Base-by-base conservation (phyloP, 768 basidiomycete genomes). In the Gloeophyllum trabeum region DNA sequence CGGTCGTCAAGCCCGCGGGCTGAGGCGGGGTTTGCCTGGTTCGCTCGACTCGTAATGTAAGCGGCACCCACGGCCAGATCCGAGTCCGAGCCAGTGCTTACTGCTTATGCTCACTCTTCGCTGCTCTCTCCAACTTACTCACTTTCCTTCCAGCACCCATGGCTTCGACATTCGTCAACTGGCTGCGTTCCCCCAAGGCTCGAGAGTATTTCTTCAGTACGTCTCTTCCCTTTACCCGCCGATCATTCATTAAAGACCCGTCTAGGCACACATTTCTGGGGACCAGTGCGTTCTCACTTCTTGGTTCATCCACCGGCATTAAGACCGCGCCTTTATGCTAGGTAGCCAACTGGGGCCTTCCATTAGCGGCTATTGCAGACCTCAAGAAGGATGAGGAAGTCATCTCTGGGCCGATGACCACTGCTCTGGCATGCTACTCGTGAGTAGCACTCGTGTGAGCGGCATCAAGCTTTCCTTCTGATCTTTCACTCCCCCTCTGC, bases 261-360 rank as follows among this genome's bases (percentile, higher is more conserved):
- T 42, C 24, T 44, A 94, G 91, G 91, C 56, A 96, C 92, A 48
- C 92, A 96, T 63, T 96, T 96, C 69, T 96, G 92, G 92, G 92
- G 92, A 51, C 92, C 92, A 46, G 92, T 94, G n/a, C n/a, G n/a
- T n/a, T n/a, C n/a, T n/a, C n/a, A n/a, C n/a, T n/a, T n/a, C n/a
- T n/a, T n/a, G n/a, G n/a, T n/a, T n/a, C n/a, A n/a, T n/a, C n/a
- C n/a, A n/a, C n/a, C n/a, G n/a, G n/a, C n/a, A n/a, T n/a, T n/a
- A n/a, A n/a, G n/a, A n/a, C n/a, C n/a, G n/a, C n/a, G n/a, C n/a
- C n/a, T n/a, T n/a, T n/a, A 26, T 28, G 24, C 39, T 54, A 94
- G 93, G 81, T 92, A 47, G 94, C 94, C 47, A 99, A 99, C 69
- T 99, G 94, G 88, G 94, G 94, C 54, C 75, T 99, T 14, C 94